Conservation (phyloP, 2,329 filamentous ascomycete genomes). For the Fusarium sp. region DNA sequence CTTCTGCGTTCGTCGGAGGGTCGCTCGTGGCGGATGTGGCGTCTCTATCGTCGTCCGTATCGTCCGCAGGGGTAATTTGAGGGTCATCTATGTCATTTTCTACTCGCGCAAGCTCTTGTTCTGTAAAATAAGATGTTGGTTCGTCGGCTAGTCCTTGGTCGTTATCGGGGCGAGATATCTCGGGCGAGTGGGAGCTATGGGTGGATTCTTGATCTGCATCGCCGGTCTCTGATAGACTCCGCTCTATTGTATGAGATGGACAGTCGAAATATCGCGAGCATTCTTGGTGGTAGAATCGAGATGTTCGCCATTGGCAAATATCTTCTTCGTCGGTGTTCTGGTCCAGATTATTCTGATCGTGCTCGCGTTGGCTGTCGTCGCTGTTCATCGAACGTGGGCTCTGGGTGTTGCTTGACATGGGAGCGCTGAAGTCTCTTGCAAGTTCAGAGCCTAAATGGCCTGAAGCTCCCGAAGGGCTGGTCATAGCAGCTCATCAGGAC, state of each 20-base stretch:
- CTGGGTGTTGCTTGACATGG: slow-evolving; percentile 32
- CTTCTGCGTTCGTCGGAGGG: background rate
- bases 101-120: slow-evolving; percentile 29
- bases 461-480: slow-evolving; percentile 40
- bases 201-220: slow-evolving; percentile 43
- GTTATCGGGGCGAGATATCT: slow-evolving; percentile 13
- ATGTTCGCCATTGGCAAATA: slow-evolving; percentile 54
- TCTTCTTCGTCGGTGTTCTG: slow-evolving; percentile 4
- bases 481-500: slow-evolving; percentile 44
- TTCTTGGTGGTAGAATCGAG: slow-evolving; percentile 56
- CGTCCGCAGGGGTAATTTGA: background rate
- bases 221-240: slow-evolving; percentile 47
- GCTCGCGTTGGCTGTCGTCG: slow-evolving; percentile 35
- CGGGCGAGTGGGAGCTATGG: slow-evolving; percentile 6
- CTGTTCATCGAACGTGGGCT: slow-evolving; percentile 56
- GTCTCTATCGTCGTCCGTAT: slow-evolving; percentile 8
- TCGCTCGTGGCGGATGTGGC: slow-evolving; percentile 1
- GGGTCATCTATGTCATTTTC: background rate
- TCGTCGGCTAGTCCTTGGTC: slow-evolving; percentile 10
- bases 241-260: slow-evolving; percentile 58
- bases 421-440: slow-evolving; percentile 25
- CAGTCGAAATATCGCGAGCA: slow-evolving; percentile 62
- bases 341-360: background rate
- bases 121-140: slow-evolving; percentile 24
- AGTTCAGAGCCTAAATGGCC: slow-evolving; percentile 35